Percentiles rank a stretch among this genome's conserved stretches.
Evolutionary conservation across 1,284 basidiomycete species (phyloP).

Genomic region (Trametes pubescens): DNA sequence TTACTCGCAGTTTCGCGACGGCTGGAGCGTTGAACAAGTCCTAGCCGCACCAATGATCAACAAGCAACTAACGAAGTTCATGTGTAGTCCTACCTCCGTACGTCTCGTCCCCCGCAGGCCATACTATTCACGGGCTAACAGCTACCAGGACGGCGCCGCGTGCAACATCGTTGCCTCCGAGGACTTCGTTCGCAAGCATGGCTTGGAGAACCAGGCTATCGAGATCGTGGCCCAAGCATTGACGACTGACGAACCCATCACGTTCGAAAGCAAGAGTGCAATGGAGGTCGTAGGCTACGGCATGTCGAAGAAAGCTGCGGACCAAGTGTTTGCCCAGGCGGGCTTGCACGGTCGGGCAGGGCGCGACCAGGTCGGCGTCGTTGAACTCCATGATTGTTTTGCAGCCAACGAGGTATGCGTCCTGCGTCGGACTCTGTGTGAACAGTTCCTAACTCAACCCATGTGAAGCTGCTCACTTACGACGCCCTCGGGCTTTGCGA

Average conservation of each 20-base stretch:
- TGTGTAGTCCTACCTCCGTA: conserved; percentile 89
- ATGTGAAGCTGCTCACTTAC: conserved; percentile 78
- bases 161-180: conserved; percentile 83
- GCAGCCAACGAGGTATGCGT: conserved; percentile 72
- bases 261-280: conserved; percentile 71
- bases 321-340: conserved; percentile 77
- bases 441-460: neutral
- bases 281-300: conserved; percentile 81
- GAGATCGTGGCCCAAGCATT: conserved; percentile 76
- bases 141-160: conserved; percentile 71
- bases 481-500: conserved; percentile 83
- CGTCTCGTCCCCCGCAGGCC: conserved; percentile 8
- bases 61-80: conserved; percentile 81
- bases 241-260: conserved; percentile 67
- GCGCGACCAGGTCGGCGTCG: conserved; percentile 80
- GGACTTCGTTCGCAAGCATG: conserved; percentile 79
- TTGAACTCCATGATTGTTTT: conserved; percentile 90
- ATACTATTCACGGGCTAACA: neutral
- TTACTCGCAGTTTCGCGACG: conserved; percentile 85
- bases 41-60: conserved; percentile 72
- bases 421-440: neutral
- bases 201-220: conserved; percentile 87
- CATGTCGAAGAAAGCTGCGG: conserved; percentile 78
- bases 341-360: conserved; percentile 71
- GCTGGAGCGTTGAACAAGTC: conserved; percentile 78